phyloP scores from a whole-genome alignment of 352 stramenopile species.

The Globisporangium solare region DNA sequence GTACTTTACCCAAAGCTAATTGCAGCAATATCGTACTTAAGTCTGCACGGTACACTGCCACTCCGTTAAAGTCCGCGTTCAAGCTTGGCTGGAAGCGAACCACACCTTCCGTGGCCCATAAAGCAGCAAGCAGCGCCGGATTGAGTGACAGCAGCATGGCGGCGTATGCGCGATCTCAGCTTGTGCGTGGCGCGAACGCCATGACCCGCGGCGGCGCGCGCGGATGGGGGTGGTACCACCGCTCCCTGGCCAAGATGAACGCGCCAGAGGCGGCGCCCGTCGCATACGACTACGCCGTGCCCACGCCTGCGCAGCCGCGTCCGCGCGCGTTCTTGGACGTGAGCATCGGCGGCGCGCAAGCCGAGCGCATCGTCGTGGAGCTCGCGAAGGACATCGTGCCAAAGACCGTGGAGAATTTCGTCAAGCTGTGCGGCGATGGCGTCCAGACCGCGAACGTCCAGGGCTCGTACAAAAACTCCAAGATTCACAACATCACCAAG shows the following conservation, averaged over 20 bases:
- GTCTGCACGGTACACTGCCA: background rate
- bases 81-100: conserved; percentile 31
- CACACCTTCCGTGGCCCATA: conserved; percentile 11
- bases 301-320: conserved; percentile 42
- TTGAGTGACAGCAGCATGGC: conserved; percentile 26
- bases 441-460: conserved; percentile 52
- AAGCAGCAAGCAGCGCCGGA: background rate
- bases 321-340: conserved; percentile 78
- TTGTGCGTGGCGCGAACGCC: conserved; percentile 48
- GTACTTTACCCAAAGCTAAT: background rate
- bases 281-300: conserved; percentile 66
- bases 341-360: conserved; percentile 72
- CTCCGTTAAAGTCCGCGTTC: conserved; percentile 9
- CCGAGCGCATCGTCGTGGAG: conserved; percentile 77
- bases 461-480: conserved; percentile 80
- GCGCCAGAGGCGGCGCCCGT: conserved; percentile 40
- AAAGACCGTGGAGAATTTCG: conserved; percentile 71
- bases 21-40: background rate
- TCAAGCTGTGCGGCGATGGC: conserved; percentile 65
- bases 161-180: conserved; percentile 51
- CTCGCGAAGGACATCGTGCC: conserved; percentile 81
- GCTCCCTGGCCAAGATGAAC: conserved; percentile 83
- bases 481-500: conserved; percentile 86
- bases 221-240: conserved; percentile 82
- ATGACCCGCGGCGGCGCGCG: conserved; percentile 61